Conservation (phyloP, 176 grass and related monocot species). For the Triticum aestivum region IWGSC_CS_RefSeq_v2.1 NC_057805.1:513291297-513291796, state of each 20-base stretch:
- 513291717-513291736: constrained; percentile 59
- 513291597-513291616: constrained; percentile 2
- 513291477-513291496: not conserved
- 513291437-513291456: not conserved
- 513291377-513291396: not conserved
- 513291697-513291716: constrained; percentile 98
- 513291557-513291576: not conserved
- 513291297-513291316: not conserved
- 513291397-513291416: not conserved
- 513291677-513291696: constrained; percentile 77
- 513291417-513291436: not conserved
- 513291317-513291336: not conserved
- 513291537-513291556: not conserved
- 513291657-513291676: constrained; percentile 71
- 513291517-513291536: not conserved
- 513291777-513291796: constrained; percentile 12
- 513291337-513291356: not conserved
- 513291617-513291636: constrained; percentile 20
- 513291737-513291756: constrained; percentile 8
- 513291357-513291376: not conserved
- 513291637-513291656: constrained; percentile 84
- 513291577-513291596: not conserved
- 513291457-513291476: not conserved
- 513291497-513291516: not conserved
- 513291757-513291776: not conserved